Base-by-base conservation (phyloP, 495 filamentous ascomycete genomes). In the Hypoxylon rickii region DNA sequence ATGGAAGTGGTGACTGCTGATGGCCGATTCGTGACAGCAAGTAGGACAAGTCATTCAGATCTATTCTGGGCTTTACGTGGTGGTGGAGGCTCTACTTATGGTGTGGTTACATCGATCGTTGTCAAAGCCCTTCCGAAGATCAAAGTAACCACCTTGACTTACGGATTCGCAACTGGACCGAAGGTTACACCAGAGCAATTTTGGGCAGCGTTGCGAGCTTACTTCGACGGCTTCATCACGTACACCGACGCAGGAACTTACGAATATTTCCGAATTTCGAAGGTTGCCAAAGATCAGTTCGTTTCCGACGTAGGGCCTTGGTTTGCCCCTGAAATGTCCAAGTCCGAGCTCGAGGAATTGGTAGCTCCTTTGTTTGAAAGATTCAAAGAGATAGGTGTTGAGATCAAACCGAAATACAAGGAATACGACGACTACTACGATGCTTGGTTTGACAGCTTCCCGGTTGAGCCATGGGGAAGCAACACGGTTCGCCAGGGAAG, bases 51-150 rank as follows among this genome's bases (percentile, higher is more conserved):
- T 10, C 64, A 87, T 38, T 64, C 77, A 0, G 85, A 87, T 31
- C 71, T 87, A n/a, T 89, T 83, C 74, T 88, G 80, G 84, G 86
- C 85, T 7, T 68, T 87, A 0, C 74, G 77, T 29, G 85, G 84
- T 13, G 85, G 83, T 10, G 82, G 76, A 15, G 80, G 82, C 0
- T 45, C 76, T 56, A 84, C 82, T n/a, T 86, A 77, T 34, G 85
- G 81, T 2, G 78, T 86, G 3, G 83, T 87, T 3, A 76, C 72
- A 19, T 81, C 77, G 3, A 61, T 81, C 31, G 72, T 70, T 2
- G 66, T 81, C 32, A 77, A 74, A 55, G 78, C 74, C 0, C 63
- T 72, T 49, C 73, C 73, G 29, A 68, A 72, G 48, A 68, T 70
- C 31, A 65, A 55, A 29, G 62, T 80, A 47, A 66, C 71, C 3